Base-by-base conservation (phyloP, 2,329 filamentous ascomycete species). In the Colletotrichum limetticola region DNA sequence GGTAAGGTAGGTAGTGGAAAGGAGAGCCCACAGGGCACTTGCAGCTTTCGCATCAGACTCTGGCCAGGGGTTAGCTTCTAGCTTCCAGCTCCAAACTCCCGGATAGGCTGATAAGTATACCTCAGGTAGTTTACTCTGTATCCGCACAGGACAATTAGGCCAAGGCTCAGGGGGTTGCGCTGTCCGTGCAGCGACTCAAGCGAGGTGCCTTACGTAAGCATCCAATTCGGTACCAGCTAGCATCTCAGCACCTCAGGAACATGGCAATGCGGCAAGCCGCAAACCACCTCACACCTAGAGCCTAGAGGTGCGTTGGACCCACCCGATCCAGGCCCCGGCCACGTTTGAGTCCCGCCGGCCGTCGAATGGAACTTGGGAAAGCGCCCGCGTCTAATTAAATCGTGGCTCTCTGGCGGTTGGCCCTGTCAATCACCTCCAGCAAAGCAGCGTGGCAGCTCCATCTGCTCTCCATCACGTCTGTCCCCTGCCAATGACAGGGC, bases 401-500 rank as follows among this genome's bases (percentile, higher is more conserved):
- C 60, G 42, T 63, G 60, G 60, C 28, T 63, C 60, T 63, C 5
- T n/a, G 35, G 30, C 57, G 19, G 12, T 16, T 19, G 14, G 32
- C 57, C 32, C 57, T 60, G 57, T 60, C 32, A 42, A 42, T 60
- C 32, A 42, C 65, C 55, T 22, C 57, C 57, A 55, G 57, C 37
- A n/a, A 32, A 46, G 68, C 68, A 69, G 53, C 65, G 58, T 35
- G 32, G 32, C 65, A 22, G 58, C 14, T 30, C 24, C 42, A n/a
- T 53, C 60, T 30, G 56, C 12, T 28, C 28, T 35, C 59, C n/a
- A 55, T 59, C 53, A 19, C 35, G 28, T 59, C 55, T 28, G 32
- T 65, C 53, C 66, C 66, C 30, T 57, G 61, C 28, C 56, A 14
- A 49, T 49, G 42, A 49, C 42, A 49, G 42, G 5, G 8, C 42